Base-by-base conservation (phyloP, 495 filamentous ascomycete genomes). In the Penicillium coffeae region DNA sequence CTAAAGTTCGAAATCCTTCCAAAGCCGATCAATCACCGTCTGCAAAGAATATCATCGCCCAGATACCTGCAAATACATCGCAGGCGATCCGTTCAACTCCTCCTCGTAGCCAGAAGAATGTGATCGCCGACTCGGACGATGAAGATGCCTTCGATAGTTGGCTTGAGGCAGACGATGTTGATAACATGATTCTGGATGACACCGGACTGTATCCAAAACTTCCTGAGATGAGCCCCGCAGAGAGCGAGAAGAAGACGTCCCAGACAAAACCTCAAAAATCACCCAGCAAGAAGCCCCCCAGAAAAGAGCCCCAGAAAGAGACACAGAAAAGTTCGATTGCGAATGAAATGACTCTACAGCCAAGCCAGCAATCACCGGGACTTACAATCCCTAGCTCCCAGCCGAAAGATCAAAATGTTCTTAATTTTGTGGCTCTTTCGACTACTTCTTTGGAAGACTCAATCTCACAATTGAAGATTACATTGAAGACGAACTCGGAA, bases 41-140 rank as follows among this genome's bases (percentile, higher is more conserved):
- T 18, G 22, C 40, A 19, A 34, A 18, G 25, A 45, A 46, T 1
- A 9, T 33, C 1, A 4, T 47, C 2, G 15, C 45, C 12, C 45
- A 52, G 18, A 9, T 33, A 7, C 14, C 46, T 42, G 14, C 42
- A 35, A 15, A 34, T 1, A 3, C 48, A 34, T 44, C 37, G 14
- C 38, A 42, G 27, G 21, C 18, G 4, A 39, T 32, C 10, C 38
- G 38, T 14, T 38, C 27, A 4, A 58, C 45, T 21, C 32, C 38
- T 8, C 44, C 48, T 2, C 40, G 49, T 10, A 49, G 16, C 41
- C 47, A 39, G 25, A 65, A 52, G 16, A 47, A 40, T 21, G 56
- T 66, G 8, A 66, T 78, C 40, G 68, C 69, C 15, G 75, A 74
- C 41, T 76, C 75, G n/a, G 73, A 75, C 45, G 70, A 73, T 4